Evolutionary conservation across 805 yeast genomes (phyloP), one percentile per base, ranked within the genome.

Genomic region (Zygosaccharomyces siamensis): DNA sequence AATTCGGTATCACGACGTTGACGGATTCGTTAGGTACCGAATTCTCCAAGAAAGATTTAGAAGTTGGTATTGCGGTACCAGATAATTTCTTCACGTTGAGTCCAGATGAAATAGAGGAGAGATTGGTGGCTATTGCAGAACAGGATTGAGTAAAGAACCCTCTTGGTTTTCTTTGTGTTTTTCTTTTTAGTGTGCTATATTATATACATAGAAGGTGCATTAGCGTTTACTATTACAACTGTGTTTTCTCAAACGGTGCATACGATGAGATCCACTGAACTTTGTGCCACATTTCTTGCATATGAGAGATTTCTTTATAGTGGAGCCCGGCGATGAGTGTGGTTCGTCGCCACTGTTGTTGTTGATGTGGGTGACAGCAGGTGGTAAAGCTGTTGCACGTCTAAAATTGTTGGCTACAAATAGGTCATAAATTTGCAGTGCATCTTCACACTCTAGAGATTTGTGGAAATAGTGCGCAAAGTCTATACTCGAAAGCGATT

Each of bases 81-180:
- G 81, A 74, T 36, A 84, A 84, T 43, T 92, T 92, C 73, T 78
- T 83, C 54, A 74, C 80, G 26, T 78, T 93, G 61, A 74, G 83
- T 4, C 78, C 86, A 7, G 97, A 89, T 33, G 95, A 93, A 70
- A 90, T 93, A 57, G 99, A 93, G 68, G 97, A 89, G 72, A 78
- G 98, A 64, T 76, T 93, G 64, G 86, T 89, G 28, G 80, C 97
- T 21, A 89, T 93, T 66, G 98, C 99, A 45, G 99, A 93, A 73
- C 92, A 88, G 73, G 99, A 93, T 73, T 90, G 74, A 60, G 36
- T 32, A 31, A 27, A 18, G 10, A 26, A 26, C 28, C 28, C 11
- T 26, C 11, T 26, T 26, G 24, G 24, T 23, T 23, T 3, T 23
- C 24, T 23, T 23, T 23, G 3, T 23, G 24, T 26, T 26, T 26